Percentiles rank a stretch among this genome's conserved stretches.
Conservation (phyloP, 495 filamentous ascomycete genomes). For the Annulohypoxylon bovei region DNA sequence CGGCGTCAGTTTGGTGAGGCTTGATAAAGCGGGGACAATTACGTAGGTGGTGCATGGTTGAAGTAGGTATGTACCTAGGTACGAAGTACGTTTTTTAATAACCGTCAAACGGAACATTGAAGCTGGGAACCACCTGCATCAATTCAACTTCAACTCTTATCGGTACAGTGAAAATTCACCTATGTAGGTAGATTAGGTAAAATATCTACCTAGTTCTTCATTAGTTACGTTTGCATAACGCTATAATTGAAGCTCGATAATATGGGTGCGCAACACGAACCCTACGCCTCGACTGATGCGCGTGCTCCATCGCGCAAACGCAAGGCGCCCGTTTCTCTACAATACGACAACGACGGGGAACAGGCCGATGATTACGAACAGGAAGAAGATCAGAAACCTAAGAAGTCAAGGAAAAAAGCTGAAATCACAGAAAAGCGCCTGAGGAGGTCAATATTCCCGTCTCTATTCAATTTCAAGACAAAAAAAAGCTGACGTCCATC, state of each 20-base stretch:
- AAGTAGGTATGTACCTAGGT: neutral
- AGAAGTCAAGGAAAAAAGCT: neutral
- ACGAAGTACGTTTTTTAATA: neutral
- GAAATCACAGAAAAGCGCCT: slow-evolving; percentile 32
- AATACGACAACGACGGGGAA: slow-evolving; percentile 1
- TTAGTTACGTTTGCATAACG: neutral
- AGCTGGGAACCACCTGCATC: neutral
- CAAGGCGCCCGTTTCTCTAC: slow-evolving; percentile 7
- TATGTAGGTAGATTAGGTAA: no score
- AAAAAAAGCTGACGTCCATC: slow-evolving; percentile 1
- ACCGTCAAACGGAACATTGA: neutral
- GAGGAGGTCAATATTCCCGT: slow-evolving; percentile 22
- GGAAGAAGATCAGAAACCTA: slow-evolving; percentile 9
- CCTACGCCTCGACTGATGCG: neutral
- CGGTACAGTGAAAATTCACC: neutral
- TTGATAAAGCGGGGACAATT: neutral
- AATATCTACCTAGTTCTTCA: neutral
- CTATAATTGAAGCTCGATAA: neutral
- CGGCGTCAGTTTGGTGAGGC: slow-evolving; percentile 4
- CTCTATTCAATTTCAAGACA: neutral
- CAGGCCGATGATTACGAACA: neutral
- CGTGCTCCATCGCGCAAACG: slow-evolving; percentile 26
- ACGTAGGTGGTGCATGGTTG: neutral
- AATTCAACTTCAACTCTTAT: neutral
- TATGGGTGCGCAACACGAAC: slow-evolving; percentile 1